These are phyloP conservation scores for Rhododendron vialii DNA, from an alignment of 148 eudicot species.

Conservation along the genomic window DNA sequence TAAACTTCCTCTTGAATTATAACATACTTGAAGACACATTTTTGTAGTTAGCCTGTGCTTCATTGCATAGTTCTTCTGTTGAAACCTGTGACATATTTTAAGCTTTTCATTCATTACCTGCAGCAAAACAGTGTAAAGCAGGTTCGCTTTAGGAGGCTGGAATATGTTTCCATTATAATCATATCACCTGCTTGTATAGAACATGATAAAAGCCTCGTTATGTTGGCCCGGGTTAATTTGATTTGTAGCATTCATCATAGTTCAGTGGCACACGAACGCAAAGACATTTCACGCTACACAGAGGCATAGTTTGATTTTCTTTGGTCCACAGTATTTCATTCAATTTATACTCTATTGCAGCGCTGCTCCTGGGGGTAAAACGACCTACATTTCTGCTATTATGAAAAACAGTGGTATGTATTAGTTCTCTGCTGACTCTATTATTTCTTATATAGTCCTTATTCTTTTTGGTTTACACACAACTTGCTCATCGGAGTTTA, in stretches of 20 bases:
- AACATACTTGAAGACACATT: not conserved
- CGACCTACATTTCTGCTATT: conserved; percentile 81
- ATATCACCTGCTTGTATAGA: not conserved
- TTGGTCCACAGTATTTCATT: not conserved
- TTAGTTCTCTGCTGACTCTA: not conserved
- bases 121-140: not conserved
- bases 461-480: not conserved
- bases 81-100: not conserved
- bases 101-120: not conserved
- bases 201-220: not conserved
- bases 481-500: not conserved
- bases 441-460: not conserved
- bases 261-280: not conserved
- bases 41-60: not conserved
- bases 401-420: conserved; percentile 88
- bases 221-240: not conserved
- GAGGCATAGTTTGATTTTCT: not conserved
- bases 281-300: not conserved
- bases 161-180: not conserved
- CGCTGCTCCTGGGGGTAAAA: conserved; percentile 99
- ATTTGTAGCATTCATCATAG: not conserved
- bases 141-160: not conserved
- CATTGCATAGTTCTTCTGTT: not conserved
- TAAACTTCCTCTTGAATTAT: not conserved
- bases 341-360: conserved; percentile 32